phyloP scores from a whole-genome alignment of 306 rosid species.

The Arachis stenosperma region DNA sequence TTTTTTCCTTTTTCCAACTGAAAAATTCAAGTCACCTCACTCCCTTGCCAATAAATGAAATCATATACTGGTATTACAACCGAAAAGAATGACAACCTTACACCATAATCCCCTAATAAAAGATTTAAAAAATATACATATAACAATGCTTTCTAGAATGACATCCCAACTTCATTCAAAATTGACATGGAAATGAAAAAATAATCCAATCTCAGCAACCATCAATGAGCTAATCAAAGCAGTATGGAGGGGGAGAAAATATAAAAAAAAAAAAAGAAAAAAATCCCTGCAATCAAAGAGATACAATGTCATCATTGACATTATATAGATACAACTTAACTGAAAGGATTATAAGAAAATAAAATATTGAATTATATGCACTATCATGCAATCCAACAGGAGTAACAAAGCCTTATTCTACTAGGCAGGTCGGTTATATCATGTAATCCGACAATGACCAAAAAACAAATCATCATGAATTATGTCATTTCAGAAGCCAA shows the following conservation, averaged over 20 bases:
- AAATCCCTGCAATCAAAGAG: slow-evolving; percentile 26
- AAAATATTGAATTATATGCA: too few species aligned
- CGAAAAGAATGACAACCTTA: slow-evolving; percentile 28
- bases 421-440: background rate
- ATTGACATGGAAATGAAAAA: slow-evolving; percentile 24
- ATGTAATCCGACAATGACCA: background rate
- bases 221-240: slow-evolving; percentile 32
- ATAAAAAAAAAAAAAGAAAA: slow-evolving; percentile 30
- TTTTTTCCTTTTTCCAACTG: background rate
- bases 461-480: background rate
- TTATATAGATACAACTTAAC: background rate
- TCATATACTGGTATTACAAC: slow-evolving; percentile 37
- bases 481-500: slow-evolving; percentile 17
- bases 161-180: slow-evolving; percentile 32
- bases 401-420: too few species aligned
- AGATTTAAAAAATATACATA: slow-evolving; percentile 2
- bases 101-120: background rate
- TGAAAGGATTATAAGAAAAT: background rate
- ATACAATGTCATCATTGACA: slow-evolving; percentile 8
- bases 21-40: slow-evolving; percentile 34
- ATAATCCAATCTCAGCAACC: slow-evolving; percentile 39
- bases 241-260: slow-evolving; percentile 37
- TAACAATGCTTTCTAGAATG: slow-evolving; percentile 36
- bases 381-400: too few species aligned
- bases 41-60: slow-evolving; percentile 36